Base-by-base conservation (phyloP, 495 filamentous ascomycete genomes). In the Hyaloscypha bicolor region DNA sequence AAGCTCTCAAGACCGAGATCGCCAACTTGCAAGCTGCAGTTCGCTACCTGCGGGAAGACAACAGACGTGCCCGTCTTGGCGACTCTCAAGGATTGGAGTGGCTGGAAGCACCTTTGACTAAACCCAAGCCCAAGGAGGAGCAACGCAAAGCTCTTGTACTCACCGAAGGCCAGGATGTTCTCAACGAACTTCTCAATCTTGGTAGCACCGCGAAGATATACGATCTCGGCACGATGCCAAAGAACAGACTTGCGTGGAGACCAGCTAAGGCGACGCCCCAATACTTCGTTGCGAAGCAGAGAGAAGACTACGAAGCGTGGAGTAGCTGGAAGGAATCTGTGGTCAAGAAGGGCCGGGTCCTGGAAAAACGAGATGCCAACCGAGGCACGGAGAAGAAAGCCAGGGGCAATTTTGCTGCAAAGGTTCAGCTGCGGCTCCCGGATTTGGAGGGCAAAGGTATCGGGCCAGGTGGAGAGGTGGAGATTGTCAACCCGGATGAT, bases 21-120 rank as follows among this genome's bases (percentile, higher is more conserved):
- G 73, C 79, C 25, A 83, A 79, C 63, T 84, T 97, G 9, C 87
- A 93, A 76, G 85, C 89, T 2, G 88, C 93, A 0, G 87, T 97
- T 19, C 87, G 89, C 55, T 94, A 88, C 78, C 79, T 96, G 29
- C 86, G 91, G 30, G 89, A 92, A 64, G 92, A 95, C 63, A 93
- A 88, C 73, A 79, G 85, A n/a, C 85, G 90, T 32, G 81, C 87
- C 3, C 85, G 87, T 33, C 74, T 88, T 29, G 82, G 83, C 29
- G 87, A 92, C 71, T 84, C 89, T 16, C 81, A 85, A 37, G 80
- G 80, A 19, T 76, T 86, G 57, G 86, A 88, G 68, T 89, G 87
- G 79, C 84, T 94, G 6, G 83, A 89, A 22, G 84, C 88, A 63
- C 91, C 92, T 8, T 80, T 93, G 45, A 76, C 75, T 16, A 81